Base-by-base conservation (phyloP, 73 alveolate species). In the Blepharisma japonicum region DNA sequence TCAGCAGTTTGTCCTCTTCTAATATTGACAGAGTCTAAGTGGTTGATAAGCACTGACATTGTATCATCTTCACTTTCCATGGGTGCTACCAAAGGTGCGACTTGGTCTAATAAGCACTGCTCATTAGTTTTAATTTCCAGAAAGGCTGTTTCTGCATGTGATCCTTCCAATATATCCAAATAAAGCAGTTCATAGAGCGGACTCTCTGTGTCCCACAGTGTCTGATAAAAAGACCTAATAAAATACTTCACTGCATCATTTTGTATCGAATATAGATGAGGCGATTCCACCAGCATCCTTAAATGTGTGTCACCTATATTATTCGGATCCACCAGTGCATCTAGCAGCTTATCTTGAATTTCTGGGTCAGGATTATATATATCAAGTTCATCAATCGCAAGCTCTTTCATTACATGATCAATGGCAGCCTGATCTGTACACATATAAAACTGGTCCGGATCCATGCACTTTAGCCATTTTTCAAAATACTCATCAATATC, bases 351-450 rank as follows among this genome's bases (percentile, higher is more conserved):
- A 54, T 56, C 55, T 88, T 84, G 51, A 5, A 55, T 18, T 8
- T 39, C 23, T 61, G 14, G 47, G 14, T 25, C 74, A 20, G 74
- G 74, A 39, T 61, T 61, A 39, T 20, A 61, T 20, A 61, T 61
- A 48, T 61, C 90, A 76, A 77, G 56, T 50, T 83, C 54, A 21
- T 85, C 82, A 71, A 88, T 71, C 11, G 82, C 89, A 42, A 89
- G 82, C 79, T 90, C 84, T 83, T 85, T 87, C 51, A 84, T 77
- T 42, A 90, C 71, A 66, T 89, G 94, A 25, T 56, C 32, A 14
- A 90, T 71, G 6, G 94, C 90, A 50, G 81, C 81, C 68, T 90
- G 95, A 78, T 90, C 96, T 53, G 94, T 90, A 21, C 93, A 87
- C 81, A 90, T 71, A 71, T 90, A 90, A 77, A 90, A 88, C 38